These are phyloP conservation scores for Candolleomyces aberdarensis DNA, from an alignment of 768 basidiomycete genomes.

Conservation along the genomic window DNA sequence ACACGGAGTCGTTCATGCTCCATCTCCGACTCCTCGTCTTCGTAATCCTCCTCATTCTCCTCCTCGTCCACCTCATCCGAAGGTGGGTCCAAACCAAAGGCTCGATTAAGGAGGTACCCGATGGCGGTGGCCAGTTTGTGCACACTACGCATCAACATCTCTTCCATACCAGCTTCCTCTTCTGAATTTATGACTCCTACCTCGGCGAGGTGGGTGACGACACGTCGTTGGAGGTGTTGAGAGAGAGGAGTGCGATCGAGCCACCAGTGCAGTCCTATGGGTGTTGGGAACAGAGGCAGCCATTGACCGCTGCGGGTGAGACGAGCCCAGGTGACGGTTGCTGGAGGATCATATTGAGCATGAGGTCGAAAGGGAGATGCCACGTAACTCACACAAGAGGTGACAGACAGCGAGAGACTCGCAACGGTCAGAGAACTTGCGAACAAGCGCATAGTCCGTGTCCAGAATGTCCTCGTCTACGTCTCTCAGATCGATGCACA, in stretches of 20 bases:
- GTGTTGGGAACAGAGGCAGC: slow-evolving; percentile 1
- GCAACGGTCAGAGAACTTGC: background rate
- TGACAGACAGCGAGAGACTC: background rate
- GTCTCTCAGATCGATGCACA: background rate
- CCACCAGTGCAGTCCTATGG: background rate
- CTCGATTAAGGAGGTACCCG: background rate
- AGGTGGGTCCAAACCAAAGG: background rate
- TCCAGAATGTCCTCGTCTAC: background rate
- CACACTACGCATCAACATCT: background rate
- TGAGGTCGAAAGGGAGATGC: background rate
- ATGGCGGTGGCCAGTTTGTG: slow-evolving; percentile 1
- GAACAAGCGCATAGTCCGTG: background rate
- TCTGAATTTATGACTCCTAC: background rate
- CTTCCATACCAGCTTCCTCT: background rate
- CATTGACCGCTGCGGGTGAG: background rate
- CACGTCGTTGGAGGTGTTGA: background rate
- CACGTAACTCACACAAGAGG: background rate
- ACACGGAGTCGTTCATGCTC: background rate
- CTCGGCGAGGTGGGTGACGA: background rate
- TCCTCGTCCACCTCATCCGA: background rate
- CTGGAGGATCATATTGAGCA: background rate
- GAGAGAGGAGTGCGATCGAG: background rate
- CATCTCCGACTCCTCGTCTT: background rate
- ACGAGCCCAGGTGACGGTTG: background rate
- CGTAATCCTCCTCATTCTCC: background rate